These are phyloP conservation scores for Russula compacta DNA, from an alignment of 768 basidiomycete species.

Conservation along the genomic window DNA sequence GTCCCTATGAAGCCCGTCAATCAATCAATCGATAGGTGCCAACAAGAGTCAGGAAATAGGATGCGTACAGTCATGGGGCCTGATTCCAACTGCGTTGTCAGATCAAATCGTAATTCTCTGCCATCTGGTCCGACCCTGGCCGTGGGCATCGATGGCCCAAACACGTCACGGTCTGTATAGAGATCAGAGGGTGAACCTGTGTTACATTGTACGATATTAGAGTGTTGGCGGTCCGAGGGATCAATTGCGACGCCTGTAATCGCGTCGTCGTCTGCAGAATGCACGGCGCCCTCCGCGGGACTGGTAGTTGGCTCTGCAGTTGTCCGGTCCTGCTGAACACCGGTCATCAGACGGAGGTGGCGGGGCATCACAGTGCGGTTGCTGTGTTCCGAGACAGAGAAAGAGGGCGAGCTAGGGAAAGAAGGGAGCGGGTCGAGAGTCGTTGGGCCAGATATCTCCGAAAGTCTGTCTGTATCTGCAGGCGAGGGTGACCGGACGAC, in stretches of 20 bases:
- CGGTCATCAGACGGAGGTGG: not conserved
- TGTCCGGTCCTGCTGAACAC: not conserved
- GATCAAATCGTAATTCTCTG: not conserved
- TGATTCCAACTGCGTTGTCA: not conserved
- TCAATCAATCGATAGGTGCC: no score
- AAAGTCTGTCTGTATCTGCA: not conserved
- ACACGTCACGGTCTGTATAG: not conserved
- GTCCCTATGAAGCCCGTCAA: not conserved
- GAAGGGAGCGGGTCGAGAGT: not conserved
- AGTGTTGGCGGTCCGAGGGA: not conserved
- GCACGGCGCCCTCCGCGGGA: not conserved
- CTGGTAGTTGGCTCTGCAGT: not conserved
- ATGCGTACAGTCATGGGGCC: not conserved
- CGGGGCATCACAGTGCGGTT: not conserved
- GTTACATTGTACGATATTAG: not conserved
- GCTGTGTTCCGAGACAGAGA: not conserved
- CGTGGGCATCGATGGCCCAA: not conserved
- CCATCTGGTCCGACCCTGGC: not conserved
- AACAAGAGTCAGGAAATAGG: not conserved
- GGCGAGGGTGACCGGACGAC: not conserved
- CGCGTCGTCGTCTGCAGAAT: not conserved
- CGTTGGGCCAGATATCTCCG: conserved; percentile 2
- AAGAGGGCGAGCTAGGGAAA: not conserved
- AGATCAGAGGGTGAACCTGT: not conserved
- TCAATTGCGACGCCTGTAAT: not conserved